Evolutionary conservation across 2,329 filamentous ascomycete genomes (phyloP), one percentile per base, ranked within the genome.

Genomic region (Rhynchosporium agropyri): DNA sequence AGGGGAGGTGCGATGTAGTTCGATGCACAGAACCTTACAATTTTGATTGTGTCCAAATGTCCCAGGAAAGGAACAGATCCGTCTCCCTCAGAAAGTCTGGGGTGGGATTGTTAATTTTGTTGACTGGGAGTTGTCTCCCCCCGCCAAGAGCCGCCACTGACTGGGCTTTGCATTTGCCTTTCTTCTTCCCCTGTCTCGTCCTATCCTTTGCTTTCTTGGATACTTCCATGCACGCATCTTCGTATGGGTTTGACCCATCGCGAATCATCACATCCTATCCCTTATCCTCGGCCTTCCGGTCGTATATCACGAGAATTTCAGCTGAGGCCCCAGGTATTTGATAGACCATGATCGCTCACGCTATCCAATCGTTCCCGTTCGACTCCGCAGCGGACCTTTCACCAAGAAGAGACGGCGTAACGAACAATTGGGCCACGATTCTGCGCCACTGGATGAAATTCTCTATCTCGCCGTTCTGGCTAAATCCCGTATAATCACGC

Each of bases 361-460:
- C 57, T 43, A 54, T 15, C 59, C 51, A 61, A 56, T 55, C 59
- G 49, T 38, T 56, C 51, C 36, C 46, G 20, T 38, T 33, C 10
- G 33, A 36, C 50, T 61, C 36, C 51, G 40, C 51, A 38, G 9
- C 29, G 48, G 28, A 13, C 48, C 29, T 28, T 13, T 10, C 5
- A 36, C 6, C 33, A 36, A 10, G 9, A 10, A 36, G 33, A 36
- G 31, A 49, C 59, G 12, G 50, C 59, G 45, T 48, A 43, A 38
- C 49, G 15, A 33, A 28, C 48, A 45, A 31, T 48, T 31, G 51
- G 40, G 8, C n/a, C 26, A n/a, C n/a, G 4, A 46, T 15, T 46
- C 51, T 56, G 43, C 43, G 59, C 59, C 59, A 61, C 59, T 55
- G 59, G 51, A 59, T 61, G 50, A 61, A 61, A 61, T 51, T 51